A percentile compares a stretch with the other conserved stretches of the same genome.
These are phyloP conservation scores for Fusarium pseudonygamai DNA, from an alignment of 2,329 filamentous ascomycete genomes.

Conservation along the genomic window DNA sequence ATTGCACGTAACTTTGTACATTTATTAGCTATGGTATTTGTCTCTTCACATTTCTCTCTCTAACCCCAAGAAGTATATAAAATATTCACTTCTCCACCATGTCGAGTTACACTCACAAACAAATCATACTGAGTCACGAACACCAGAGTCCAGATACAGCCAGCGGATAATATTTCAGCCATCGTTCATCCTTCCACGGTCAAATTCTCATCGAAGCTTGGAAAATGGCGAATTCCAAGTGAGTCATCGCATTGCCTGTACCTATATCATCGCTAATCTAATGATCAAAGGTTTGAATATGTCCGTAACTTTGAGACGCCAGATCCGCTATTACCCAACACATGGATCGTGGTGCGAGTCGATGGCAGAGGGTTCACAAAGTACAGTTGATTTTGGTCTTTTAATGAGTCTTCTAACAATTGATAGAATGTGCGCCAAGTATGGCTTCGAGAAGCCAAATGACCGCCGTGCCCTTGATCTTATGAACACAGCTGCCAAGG, in stretches of 20 bases:
- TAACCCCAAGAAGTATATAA: background rate
- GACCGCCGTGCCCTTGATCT: constrained; percentile 86
- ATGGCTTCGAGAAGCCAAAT: constrained; percentile 91
- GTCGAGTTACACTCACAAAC: constrained; percentile 38
- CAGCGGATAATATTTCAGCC: background rate
- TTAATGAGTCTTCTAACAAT: constrained; percentile 15
- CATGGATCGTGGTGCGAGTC: constrained; percentile 94
- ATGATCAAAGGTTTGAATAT: constrained; percentile 81
- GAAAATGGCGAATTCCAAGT: constrained; percentile 67
- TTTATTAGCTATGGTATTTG: background rate
- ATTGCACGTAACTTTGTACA: background rate
- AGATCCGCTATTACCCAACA: constrained; percentile 84
- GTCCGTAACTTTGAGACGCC: constrained; percentile 88
- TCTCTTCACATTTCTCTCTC: background rate
- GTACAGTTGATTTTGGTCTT: constrained; percentile 56
- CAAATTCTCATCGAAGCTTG: background rate
- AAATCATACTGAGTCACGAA: constrained; percentile 39
- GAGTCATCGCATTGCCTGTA: constrained; percentile 21
- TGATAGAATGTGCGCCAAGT: constrained; percentile 79
- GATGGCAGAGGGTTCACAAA: constrained; percentile 97
- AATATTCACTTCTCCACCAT: constrained; percentile 13
- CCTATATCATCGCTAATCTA: constrained; percentile 8
- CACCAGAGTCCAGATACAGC: constrained; percentile 20
- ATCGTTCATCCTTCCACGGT: background rate
- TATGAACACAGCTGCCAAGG: constrained; percentile 93